phyloP scores from a whole-genome alignment of 2,329 filamentous ascomycete species.

The Juglanconis oblonga region DNA sequence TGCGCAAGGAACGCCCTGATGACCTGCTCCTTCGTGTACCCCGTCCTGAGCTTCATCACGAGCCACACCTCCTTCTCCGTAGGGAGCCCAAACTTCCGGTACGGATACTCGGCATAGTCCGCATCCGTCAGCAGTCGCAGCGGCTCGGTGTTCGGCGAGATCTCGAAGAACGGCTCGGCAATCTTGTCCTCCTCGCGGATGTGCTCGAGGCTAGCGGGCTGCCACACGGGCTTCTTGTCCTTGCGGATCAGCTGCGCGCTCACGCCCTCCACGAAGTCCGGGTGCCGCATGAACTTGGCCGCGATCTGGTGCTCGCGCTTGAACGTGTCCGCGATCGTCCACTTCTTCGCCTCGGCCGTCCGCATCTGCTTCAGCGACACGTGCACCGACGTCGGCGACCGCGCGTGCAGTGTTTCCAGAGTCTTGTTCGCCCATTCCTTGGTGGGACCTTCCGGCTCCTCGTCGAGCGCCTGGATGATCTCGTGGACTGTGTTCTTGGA shows the following conservation, averaged over 20 bases:
- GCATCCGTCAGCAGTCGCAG: constrained; percentile 61
- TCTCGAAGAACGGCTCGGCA: constrained; percentile 66
- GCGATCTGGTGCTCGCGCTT: constrained; percentile 82
- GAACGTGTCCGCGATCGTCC: constrained; percentile 85
- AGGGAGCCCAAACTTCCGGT: constrained; percentile 68
- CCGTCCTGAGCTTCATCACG: constrained; percentile 36
- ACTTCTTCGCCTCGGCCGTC: constrained; percentile 56
- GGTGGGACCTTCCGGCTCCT: constrained; percentile 48
- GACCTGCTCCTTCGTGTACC: constrained; percentile 53
- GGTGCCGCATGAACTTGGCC: constrained; percentile 81
- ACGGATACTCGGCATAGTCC: constrained; percentile 73
- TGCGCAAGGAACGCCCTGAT: constrained; percentile 59
- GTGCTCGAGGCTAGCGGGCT: constrained; percentile 69
- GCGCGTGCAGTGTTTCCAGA: constrained; percentile 67
- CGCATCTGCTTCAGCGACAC: constrained; percentile 84
- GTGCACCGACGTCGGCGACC: constrained; percentile 83
- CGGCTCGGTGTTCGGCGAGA: constrained; percentile 38
- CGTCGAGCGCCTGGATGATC: constrained; percentile 67
- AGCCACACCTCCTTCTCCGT: constrained; percentile 59
- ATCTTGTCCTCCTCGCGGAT: constrained; percentile 56
- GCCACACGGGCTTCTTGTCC: constrained; percentile 65
- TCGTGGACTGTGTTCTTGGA: constrained; percentile 62
- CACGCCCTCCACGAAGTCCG: constrained; percentile 92
- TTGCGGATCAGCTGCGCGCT: constrained; percentile 74
- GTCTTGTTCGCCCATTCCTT: constrained; percentile 78